Evolutionary conservation across 805 yeast species (phyloP).

Genomic region (Yamadazyma philogaea): DNA sequence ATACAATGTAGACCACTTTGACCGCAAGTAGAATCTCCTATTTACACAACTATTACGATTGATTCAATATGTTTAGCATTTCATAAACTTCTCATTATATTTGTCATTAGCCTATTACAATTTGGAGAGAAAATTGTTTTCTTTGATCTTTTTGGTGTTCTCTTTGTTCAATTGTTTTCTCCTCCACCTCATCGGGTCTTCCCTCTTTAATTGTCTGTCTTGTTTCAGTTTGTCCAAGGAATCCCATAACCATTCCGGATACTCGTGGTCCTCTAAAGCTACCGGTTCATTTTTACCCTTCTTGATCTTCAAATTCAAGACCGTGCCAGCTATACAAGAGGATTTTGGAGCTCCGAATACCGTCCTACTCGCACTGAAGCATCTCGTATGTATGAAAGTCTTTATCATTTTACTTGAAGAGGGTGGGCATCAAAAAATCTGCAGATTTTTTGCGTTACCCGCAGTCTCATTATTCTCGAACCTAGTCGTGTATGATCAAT

Average conservation of each 20-base stretch:
- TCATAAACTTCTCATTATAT: not conserved
- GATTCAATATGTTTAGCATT: not conserved
- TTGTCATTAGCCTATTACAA: conserved; percentile 25
- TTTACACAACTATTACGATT: not conserved
- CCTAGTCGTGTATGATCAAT: conserved; percentile 8
- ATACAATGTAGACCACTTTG: not conserved
- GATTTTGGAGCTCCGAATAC: conserved; percentile 13
- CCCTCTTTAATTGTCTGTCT: conserved; percentile 51
- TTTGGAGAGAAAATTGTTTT: conserved; percentile 70
- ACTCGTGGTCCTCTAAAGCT: conserved; percentile 82
- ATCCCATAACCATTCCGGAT: conserved; percentile 95
- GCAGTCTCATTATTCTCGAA: conserved; percentile 1
- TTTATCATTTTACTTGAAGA: conserved; percentile 1
- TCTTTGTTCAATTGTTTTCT: conserved; percentile 61
- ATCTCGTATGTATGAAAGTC: conserved; percentile 1
- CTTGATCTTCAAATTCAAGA: conserved; percentile 65
- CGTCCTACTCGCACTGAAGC: conserved; percentile 3
- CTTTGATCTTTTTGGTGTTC: conserved; percentile 69
- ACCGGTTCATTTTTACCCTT: conserved; percentile 84
- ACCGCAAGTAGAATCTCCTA: not conserved
- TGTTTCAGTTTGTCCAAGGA: conserved; percentile 67
- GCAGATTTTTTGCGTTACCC: conserved; percentile 8
- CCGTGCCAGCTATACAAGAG: conserved; percentile 66
- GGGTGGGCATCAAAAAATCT: not conserved
- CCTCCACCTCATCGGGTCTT: conserved; percentile 66